Percentiles rank a stretch among this genome's conserved stretches.
These are phyloP conservation scores for Punica granatum DNA, from an alignment of 345 rosid genomes.

Conservation along the genomic window DNA sequence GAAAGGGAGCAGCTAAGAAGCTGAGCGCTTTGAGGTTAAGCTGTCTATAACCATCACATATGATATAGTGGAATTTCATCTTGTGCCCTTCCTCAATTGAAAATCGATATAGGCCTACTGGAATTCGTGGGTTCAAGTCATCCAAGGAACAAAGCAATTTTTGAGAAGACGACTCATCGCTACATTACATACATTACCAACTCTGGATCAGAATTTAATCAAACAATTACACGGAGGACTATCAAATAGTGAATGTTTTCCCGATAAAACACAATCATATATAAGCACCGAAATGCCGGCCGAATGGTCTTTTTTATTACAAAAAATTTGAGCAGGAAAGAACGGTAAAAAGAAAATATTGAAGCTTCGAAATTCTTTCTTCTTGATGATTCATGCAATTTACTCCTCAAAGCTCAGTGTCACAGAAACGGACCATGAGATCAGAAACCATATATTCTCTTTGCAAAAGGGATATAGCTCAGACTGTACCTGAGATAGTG, in stretches of 20 bases:
- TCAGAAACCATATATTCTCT: slow-evolving; percentile 72
- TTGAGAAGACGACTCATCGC: not conserved
- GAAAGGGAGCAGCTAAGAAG: not conserved
- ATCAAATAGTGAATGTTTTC: slow-evolving; percentile 1
- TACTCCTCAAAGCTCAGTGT: slow-evolving; percentile 59
- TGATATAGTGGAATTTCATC: not conserved
- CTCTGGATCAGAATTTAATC: not conserved
- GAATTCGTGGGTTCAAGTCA: not conserved
- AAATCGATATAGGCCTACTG: not conserved
- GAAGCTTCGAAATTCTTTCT: not conserved
- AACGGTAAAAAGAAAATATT: not conserved
- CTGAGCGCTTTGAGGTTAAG: not conserved
- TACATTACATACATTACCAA: not conserved
- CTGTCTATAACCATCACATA: not conserved
- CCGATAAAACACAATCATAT: no score
- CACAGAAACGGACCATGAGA: slow-evolving; percentile 67
- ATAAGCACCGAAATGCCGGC: no score
- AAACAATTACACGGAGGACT: not conserved
- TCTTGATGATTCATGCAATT: not conserved
- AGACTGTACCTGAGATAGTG: slow-evolving; percentile 73
- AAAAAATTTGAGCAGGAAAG: not conserved
- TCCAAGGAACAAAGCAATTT: not conserved
- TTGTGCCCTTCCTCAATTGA: not conserved
- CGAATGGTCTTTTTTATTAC: not conserved
- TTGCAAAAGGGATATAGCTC: slow-evolving; percentile 86